Evolutionary conservation across 2,329 filamentous ascomycete species (phyloP), one percentile per base, ranked within the genome.

Genomic region (Fusarium penzigii): DNA sequence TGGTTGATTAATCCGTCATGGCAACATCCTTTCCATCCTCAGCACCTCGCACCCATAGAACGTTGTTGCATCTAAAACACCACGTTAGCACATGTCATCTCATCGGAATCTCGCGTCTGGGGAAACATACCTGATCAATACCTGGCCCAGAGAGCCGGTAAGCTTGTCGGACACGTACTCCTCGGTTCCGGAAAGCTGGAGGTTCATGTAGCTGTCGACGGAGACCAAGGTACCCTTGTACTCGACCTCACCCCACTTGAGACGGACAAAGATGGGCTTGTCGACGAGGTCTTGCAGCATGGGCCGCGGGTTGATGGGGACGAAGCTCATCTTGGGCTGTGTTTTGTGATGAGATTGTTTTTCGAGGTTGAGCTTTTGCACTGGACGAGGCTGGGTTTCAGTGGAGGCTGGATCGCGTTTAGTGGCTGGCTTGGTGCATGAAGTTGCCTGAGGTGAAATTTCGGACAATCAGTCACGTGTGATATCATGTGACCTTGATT

Each of bases 201-300:
- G 86, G 78, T 99, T 99, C 93, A 99, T 97, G 80, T 99, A 99
- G 70, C 89, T 92, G 78, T 99, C 94, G 69, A 96, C 90, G 66
- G 89, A 93, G 69, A 96, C 89, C 57, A 99, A 84, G 61, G 85
- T 84, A 71, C 94, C 94, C 73, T 93, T 95, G 83, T 99, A 99
- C 74, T 99, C 94, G 54, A 91, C 94, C 75, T 97, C 88, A 65
- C 91, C 92, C 94, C 94, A 99, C 83, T 99, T 99, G 60, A 99
- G 83, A 66, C 92, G 90, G 59, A 99, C 89, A 58, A 92, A 81
- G 68, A 99, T 87, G 68, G 93, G 85, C 73, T 95, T 89, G 78
- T 95, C 89, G 75, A 99, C 89, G 41, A 97, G 86, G 70, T 87
- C 87, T 79, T 97, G 92, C 71, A 99, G 88, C 83, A 97, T 92